Evolutionary conservation across 495 filamentous ascomycete species (phyloP).

Genomic region (Echria macrotheca): DNA sequence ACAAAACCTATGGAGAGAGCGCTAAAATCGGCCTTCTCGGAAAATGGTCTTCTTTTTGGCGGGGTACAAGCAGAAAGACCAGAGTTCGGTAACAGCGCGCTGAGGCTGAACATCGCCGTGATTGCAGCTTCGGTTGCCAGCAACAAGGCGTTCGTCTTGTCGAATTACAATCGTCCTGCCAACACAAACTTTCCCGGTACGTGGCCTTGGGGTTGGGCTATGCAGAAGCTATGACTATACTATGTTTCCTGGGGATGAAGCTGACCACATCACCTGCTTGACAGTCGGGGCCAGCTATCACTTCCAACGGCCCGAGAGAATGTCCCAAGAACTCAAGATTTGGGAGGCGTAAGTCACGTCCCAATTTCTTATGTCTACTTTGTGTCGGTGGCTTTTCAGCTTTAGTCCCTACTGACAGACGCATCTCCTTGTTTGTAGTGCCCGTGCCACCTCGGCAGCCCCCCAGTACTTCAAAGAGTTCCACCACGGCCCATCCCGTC

Average conservation of each 20-base stretch:
- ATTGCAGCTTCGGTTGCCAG: background rate
- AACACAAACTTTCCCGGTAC: background rate
- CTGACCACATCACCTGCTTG: background rate
- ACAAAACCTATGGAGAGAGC: background rate
- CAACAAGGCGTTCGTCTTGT: conserved; percentile 5
- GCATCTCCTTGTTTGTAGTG: background rate
- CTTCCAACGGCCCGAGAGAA: background rate
- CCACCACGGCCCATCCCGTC: background rate
- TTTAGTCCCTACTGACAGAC: background rate
- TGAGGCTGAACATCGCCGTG: background rate
- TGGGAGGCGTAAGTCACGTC: conserved; percentile 4
- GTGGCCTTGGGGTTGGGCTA: background rate
- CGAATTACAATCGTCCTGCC: conserved; percentile 5
- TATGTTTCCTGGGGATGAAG: background rate
- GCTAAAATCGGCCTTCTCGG: background rate
- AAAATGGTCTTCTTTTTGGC: conserved; percentile 4
- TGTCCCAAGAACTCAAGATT: conserved; percentile 5
- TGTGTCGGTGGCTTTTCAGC: too few species aligned
- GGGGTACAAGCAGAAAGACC: background rate
- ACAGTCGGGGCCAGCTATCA: background rate
- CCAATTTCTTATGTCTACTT: background rate
- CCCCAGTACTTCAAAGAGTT: conserved; percentile 6
- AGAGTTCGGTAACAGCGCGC: background rate
- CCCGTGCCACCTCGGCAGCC: conserved; percentile 3
- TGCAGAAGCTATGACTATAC: too few species aligned